These are phyloP conservation scores for Daldinia sp. DNA, from an alignment of 2,329 filamentous ascomycete species.

Conservation along the genomic window DNA sequence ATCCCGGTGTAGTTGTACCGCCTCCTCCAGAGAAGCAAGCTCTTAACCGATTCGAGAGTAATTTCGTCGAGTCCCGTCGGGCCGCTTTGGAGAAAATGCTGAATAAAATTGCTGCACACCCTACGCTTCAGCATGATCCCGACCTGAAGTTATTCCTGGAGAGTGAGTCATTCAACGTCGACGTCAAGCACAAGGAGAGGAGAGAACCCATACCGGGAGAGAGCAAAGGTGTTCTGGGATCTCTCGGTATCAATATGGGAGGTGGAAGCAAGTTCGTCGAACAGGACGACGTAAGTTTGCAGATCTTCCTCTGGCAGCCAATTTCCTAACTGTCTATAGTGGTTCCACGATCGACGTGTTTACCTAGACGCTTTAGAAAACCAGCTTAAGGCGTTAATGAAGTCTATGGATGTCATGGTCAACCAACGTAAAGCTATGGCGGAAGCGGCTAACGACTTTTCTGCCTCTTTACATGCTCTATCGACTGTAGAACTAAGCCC, in stretches of 20 bases:
- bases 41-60: constrained; percentile 93
- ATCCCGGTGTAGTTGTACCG: constrained; percentile 93
- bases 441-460: constrained; percentile 94
- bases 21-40: constrained; percentile 98
- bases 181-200: constrained; percentile 97
- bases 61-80: constrained; percentile 93
- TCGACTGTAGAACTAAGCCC: constrained; percentile 94
- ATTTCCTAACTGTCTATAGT: constrained; percentile 63
- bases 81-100: constrained; percentile 97
- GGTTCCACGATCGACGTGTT: constrained; percentile 96
- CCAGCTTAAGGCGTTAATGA: constrained; percentile 89
- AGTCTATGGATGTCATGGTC: constrained; percentile 94
- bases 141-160: constrained; percentile 97
- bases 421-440: constrained; percentile 91
- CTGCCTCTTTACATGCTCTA: constrained; percentile 89
- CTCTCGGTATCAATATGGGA: constrained; percentile 82
- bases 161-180: constrained; percentile 94
- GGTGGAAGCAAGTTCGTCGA: constrained; percentile 91
- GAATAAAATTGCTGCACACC: constrained; percentile 92
- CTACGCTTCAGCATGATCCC: constrained; percentile 89
- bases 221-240: constrained; percentile 93
- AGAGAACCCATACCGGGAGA: constrained; percentile 87
- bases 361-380: constrained; percentile 95
- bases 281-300: constrained; percentile 84
- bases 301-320: neutral